phyloP scores from a whole-genome alignment of 2,329 filamentous ascomycete genomes.

The Coniochaeta prunicola region DNA sequence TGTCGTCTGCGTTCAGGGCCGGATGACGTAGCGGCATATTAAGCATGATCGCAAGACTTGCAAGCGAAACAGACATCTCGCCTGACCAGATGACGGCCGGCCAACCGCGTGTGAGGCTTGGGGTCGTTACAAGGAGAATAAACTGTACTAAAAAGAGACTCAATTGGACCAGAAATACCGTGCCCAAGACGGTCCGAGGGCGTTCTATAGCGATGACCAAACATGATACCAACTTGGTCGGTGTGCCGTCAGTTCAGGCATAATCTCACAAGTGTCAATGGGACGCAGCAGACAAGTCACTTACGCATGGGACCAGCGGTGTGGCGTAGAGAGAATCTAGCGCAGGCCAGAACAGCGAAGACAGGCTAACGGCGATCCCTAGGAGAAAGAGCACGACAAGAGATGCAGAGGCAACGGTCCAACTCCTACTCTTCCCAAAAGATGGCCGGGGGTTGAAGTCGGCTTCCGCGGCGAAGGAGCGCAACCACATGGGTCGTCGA shows the following conservation, averaged over 20 bases:
- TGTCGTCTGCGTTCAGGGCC: slow-evolving; percentile 42
- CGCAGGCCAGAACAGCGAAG: neutral
- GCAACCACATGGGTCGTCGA: slow-evolving; percentile 25
- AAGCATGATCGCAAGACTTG: slow-evolving; percentile 46
- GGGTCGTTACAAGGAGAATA: slow-evolving; percentile 21
- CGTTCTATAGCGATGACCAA: slow-evolving; percentile 20
- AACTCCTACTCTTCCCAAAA: slow-evolving; percentile 1
- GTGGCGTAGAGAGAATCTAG: slow-evolving; percentile 11
- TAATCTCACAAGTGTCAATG: slow-evolving; percentile 5
- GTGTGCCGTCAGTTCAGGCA: neutral
- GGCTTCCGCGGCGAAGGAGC: slow-evolving; percentile 22
- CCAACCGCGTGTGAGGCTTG: slow-evolving; percentile 15
- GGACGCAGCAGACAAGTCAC: slow-evolving; percentile 9
- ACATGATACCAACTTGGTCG: slow-evolving; percentile 12
- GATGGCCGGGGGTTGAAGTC: neutral
- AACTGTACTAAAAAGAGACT: slow-evolving; percentile 23
- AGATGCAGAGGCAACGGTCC: neutral
- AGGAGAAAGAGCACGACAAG: slow-evolving; percentile 1
- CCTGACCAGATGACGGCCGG: slow-evolving; percentile 15
- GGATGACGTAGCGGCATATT: slow-evolving; percentile 65
- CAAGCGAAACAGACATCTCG: slow-evolving; percentile 31
- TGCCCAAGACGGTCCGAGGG: slow-evolving; percentile 18
- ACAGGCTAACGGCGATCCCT: neutral
- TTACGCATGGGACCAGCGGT: slow-evolving; percentile 28
- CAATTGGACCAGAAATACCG: slow-evolving; percentile 20